Percentiles rank a stretch among this genome's conserved stretches.
Evolutionary conservation across 495 filamentous ascomycete species (phyloP).

Genomic region (Penicillium alfredii): DNA sequence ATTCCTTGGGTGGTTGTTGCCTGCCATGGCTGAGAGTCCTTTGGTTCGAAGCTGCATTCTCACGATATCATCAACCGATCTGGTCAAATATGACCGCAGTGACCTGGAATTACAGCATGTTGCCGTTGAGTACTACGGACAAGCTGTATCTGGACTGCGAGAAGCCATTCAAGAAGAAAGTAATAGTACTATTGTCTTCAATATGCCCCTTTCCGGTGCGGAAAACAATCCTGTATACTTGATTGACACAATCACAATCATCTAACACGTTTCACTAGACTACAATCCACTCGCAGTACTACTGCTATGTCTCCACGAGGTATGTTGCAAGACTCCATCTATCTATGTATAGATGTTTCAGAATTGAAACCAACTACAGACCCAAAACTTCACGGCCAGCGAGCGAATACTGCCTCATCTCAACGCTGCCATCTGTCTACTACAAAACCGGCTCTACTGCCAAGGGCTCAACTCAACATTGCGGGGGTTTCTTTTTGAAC

Average conservation of each 20-base stretch:
- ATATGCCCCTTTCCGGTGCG: background rate
- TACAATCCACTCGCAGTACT: constrained; percentile 11
- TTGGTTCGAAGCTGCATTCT: constrained; percentile 13
- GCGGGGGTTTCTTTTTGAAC: constrained; percentile 8
- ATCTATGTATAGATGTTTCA: no score
- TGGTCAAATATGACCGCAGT: constrained; percentile 12
- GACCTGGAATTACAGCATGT: constrained; percentile 3
- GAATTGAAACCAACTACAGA: constrained; percentile 1
- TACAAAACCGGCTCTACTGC: constrained; percentile 4
- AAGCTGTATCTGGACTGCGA: constrained; percentile 7
- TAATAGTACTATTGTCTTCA: background rate
- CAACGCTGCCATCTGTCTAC: constrained; percentile 15
- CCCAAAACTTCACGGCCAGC: constrained; percentile 15
- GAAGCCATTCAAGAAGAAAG: constrained; percentile 6
- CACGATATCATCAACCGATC: constrained; percentile 10
- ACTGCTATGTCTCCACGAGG: constrained; percentile 20
- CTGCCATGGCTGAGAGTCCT: constrained; percentile 9
- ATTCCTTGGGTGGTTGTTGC: constrained; percentile 8
- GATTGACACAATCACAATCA: background rate
- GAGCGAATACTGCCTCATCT: constrained; percentile 17
- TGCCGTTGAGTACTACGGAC: constrained; percentile 14
- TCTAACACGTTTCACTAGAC: no score
- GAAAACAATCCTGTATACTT: background rate
- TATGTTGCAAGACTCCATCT: no score
- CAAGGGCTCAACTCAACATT: constrained; percentile 1